Evolutionary conservation across 2,329 filamentous ascomycete genomes (phyloP), one percentile per base, ranked within the genome.

Genomic region (Arthrobotrys sphaeroides): DNA sequence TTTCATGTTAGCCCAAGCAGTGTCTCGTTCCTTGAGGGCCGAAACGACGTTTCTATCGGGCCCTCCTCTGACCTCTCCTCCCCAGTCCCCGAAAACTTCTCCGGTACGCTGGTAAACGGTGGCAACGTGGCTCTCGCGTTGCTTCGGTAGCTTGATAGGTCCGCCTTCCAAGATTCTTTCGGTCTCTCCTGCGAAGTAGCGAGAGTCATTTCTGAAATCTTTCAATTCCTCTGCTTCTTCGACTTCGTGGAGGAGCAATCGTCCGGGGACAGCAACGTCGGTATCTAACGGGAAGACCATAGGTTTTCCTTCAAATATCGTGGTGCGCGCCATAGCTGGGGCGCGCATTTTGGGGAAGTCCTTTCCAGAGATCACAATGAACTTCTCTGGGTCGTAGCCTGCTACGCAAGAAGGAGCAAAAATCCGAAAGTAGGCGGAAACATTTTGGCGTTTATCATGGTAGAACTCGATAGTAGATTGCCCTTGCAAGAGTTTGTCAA

Each of bases 321-420:
- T 69, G 5, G 72, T 69, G 9, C 57, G 55, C n/a, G 55, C 38
- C 12, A 75, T 49, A 1, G 47, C 64, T 42, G 72, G 72, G 7
- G 53, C 57, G 12, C 59, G 40, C 31, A 75, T 65, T 26, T 75
- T 75, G 9, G 72, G 57, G 13, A 33, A 59, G 12, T 75, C 64
- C 9, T 38, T 38, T 7, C 40, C 42, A 2, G 45, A 38, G n/a
- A 75, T 75, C 33, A 64, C 20, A 10, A 75, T 65, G 47, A 69
- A 68, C 12, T 75, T 68, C 43, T 75, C 72, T 5, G 72, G 72
- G 20, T 75, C 72, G 16, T 75, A 75, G 12, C 72, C 72, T 7
- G 64, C 72, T 12, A 75, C 28, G 2, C 38, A 31, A 5, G 64
- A 57, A 3, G 72, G 64, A 1, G 72, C 72, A 24, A 55, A 69